Base-by-base conservation (phyloP, 164 flowering plant species). In the Echeveria elegans region DNA sequence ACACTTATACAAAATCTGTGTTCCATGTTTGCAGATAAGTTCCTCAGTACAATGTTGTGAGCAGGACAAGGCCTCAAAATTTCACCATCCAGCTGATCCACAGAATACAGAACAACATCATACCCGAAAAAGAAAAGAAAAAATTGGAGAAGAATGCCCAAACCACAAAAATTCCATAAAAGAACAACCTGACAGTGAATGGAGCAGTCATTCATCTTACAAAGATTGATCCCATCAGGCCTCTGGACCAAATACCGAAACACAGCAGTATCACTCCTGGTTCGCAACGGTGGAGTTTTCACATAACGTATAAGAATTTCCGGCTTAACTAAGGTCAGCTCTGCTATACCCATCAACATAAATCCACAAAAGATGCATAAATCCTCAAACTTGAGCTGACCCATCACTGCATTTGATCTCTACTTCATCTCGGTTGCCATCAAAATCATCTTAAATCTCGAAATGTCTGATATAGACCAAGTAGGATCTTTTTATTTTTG, bases 61-160 rank as follows among this genome's bases (percentile, higher is more conserved):
- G 69, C 52, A 14, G 82, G 83, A 74, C 87, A 83, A 32, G 75
- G 71, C 64, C 38, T 71, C 74, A 85, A 64, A 29, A 50, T 65
- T 26, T 73, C 65, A 18, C 82, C 87, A 82, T 85, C 86, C 68
- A 85, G 73, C 89, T 85, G 83, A 67, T 68, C 73, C 61, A 24
- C 32, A 64, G n/a, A 70, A 41, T 47, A 38, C 15, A 48, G 10
- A 63, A 21, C 16, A 36, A 64, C 30, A 65, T 12, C n/a, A 56
- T 23, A 45, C 5, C 34, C 53, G 40, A 24, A 58, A 36, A 5
- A 14, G 9, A 36, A 53, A 18, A 32, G n/a, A n/a, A n/a, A n/a
- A n/a, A n/a, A n/a, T n/a, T n/a, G n/a, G n/a, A n/a, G n/a, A n/a
- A n/a, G n/a, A n/a, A n/a, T n/a, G 15, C 1, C 11, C 8, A 6